phyloP scores from a whole-genome alignment of 768 basidiomycete species.

The Mycena galericulata region DNA sequence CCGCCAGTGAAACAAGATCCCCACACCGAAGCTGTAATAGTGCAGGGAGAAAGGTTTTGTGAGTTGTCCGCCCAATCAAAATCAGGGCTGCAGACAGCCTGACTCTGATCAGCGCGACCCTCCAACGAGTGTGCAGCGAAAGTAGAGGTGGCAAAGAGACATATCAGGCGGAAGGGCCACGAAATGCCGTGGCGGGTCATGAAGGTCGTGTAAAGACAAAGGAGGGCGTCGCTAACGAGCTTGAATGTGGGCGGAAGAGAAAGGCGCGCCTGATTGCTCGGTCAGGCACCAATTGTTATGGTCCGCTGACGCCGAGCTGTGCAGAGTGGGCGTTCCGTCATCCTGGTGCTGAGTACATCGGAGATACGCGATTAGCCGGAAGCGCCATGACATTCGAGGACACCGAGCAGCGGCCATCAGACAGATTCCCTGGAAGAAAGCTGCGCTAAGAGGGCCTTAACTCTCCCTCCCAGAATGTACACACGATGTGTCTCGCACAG shows the following conservation, averaged over 20 bases:
- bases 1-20: conserved; percentile 51
- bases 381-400: conserved; percentile 1
- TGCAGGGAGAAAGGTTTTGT: conserved; percentile 48
- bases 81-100: conserved; percentile 43
- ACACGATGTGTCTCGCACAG: neutral
- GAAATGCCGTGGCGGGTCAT: conserved; percentile 13
- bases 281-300: conserved; percentile 11
- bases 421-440: neutral
- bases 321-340: conserved; percentile 24
- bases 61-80: conserved; percentile 53
- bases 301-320: conserved; percentile 22
- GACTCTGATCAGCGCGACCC: conserved; percentile 21
- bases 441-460: conserved; percentile 7
- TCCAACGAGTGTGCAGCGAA: neutral
- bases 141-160: conserved; percentile 1
- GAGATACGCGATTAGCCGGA: conserved; percentile 12
- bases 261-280: neutral
- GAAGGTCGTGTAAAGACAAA: conserved; percentile 4
- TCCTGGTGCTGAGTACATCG: conserved; percentile 1
- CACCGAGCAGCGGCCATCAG: neutral
- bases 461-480: neutral
- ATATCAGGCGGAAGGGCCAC: conserved; percentile 17
- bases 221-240: conserved; percentile 18
- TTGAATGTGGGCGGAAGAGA: conserved; percentile 11
- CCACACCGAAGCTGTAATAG: conserved; percentile 47